phyloP scores from a whole-genome alignment of 1,284 basidiomycete species.

The Naganishia sp. region DNA sequence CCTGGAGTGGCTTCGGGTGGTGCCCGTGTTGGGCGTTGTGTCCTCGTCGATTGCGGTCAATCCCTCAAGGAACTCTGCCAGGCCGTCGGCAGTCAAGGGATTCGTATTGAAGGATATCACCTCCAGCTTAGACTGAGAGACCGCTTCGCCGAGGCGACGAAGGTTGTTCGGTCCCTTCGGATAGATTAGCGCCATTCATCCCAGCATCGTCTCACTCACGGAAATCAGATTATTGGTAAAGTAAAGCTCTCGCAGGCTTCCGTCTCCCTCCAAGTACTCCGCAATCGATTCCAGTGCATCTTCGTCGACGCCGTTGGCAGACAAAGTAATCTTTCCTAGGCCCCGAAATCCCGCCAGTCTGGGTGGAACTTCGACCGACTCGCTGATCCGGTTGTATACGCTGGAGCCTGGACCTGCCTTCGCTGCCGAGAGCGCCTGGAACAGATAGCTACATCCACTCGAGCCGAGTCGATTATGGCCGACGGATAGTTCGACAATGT shows the following conservation, averaged over 20 bases:
- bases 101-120: slow-evolving; percentile 24
- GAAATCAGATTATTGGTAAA: slow-evolving; percentile 28
- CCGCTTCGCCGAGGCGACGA: slow-evolving; percentile 7
- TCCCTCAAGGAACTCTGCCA: slow-evolving; percentile 12
- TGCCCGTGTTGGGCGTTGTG: background rate
- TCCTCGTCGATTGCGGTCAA: slow-evolving; percentile 7
- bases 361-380: slow-evolving; percentile 4
- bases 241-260: slow-evolving; percentile 11
- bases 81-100: slow-evolving; percentile 12
- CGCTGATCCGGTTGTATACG: slow-evolving; percentile 6
- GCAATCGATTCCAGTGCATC: slow-evolving; percentile 7
- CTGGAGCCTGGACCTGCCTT: slow-evolving; percentile 11
- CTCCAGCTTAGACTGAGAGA: slow-evolving; percentile 6
- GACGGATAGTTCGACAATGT: slow-evolving; percentile 21
- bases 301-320: slow-evolving; percentile 22
- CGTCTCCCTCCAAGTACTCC: slow-evolving; percentile 21
- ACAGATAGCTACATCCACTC: slow-evolving; percentile 17
- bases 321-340: slow-evolving; percentile 16
- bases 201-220: background rate
- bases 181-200: background rate
- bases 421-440: slow-evolving; percentile 15
- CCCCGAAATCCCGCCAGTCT: slow-evolving; percentile 10
- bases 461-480: slow-evolving; percentile 22
- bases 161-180: slow-evolving; percentile 17
- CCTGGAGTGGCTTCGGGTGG: slow-evolving; percentile 13